Conservation (phyloP, 2,329 filamentous ascomycete species). For the Cordyceps farinosa region DNA sequence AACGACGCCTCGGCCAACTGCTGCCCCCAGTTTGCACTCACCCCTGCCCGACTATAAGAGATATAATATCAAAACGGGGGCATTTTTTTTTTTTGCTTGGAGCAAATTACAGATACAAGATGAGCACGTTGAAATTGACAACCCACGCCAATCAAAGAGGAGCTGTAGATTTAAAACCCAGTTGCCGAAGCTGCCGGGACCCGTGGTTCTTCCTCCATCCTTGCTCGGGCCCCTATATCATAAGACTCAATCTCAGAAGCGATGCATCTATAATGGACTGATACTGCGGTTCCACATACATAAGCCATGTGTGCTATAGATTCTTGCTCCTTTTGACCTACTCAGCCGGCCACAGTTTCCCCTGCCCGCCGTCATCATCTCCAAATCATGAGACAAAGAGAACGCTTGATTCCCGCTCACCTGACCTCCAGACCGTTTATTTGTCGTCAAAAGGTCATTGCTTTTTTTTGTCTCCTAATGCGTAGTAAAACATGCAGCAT, state of each 20-base stretch:
- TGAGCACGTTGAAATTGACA: not conserved
- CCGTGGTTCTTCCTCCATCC: not conserved
- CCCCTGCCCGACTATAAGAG: not conserved
- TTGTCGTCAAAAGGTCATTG: not conserved
- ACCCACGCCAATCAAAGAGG: not conserved
- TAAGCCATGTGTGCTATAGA: not conserved
- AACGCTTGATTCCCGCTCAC: not conserved
- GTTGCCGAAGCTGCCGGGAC: not conserved
- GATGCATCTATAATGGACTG: not conserved
- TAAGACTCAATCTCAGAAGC: not conserved
- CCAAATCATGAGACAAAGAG: not conserved
- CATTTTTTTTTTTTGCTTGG: not conserved
- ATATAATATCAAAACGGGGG: not conserved
- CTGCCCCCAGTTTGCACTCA: not conserved
- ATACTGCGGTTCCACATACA: not conserved
- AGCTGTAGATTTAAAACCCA: not conserved
- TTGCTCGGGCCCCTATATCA: not conserved
- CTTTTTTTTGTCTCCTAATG: not conserved
- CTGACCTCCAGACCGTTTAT: not conserved
- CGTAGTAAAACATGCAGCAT: not conserved
- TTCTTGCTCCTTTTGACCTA: not conserved
- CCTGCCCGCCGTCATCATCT: not conserved
- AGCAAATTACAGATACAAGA: not conserved
- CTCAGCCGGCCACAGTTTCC: not conserved
- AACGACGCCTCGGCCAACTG: not conserved